phyloP scores from a whole-genome alignment of 345 rosid species.

The Brassica carinata region DNA sequence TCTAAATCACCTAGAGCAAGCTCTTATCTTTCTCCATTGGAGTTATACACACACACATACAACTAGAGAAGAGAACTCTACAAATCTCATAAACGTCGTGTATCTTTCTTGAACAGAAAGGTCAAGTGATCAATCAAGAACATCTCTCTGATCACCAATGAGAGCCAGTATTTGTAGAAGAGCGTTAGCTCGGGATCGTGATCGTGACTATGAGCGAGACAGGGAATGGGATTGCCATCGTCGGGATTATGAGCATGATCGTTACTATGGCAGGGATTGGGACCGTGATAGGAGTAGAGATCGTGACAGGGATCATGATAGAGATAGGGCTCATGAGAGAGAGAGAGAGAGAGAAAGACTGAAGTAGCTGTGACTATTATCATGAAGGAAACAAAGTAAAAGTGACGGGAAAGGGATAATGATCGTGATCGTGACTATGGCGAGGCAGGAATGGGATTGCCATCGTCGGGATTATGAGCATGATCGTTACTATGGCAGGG shows the following conservation, averaged over 20 bases:
- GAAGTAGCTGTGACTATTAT: constrained; percentile 45
- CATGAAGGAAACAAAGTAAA: constrained; percentile 46
- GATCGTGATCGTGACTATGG: constrained; percentile 41
- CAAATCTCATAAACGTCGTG: too few relatives aligned
- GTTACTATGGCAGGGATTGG: constrained; percentile 38
- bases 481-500: constrained; percentile 42
- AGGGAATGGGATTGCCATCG: constrained; percentile 28
- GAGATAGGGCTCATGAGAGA: constrained; percentile 49
- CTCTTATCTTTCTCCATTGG: too few relatives aligned
- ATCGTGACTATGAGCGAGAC: constrained; percentile 43
- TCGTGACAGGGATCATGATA: constrained; percentile 48
- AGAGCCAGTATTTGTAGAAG: constrained; percentile 55
- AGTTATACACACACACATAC: too few relatives aligned
- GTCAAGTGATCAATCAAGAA: constrained; percentile 39
- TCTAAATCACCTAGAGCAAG: too few relatives aligned
- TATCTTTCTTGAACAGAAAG: too few relatives aligned
- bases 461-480: constrained; percentile 45
- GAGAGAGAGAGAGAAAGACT: constrained; percentile 48
- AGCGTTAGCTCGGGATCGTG: constrained; percentile 63
- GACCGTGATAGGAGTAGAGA: constrained; percentile 44
- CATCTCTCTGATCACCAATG: constrained; percentile 45
- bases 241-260: constrained; percentile 43
- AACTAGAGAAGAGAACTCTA: too few relatives aligned
- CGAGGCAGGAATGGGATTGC: constrained; percentile 35
- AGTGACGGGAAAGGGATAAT: constrained; percentile 42